These are phyloP conservation scores for Pseudohalonectria lignicola DNA, from an alignment of 2,329 filamentous ascomycete genomes.

Conservation along the genomic window DNA sequence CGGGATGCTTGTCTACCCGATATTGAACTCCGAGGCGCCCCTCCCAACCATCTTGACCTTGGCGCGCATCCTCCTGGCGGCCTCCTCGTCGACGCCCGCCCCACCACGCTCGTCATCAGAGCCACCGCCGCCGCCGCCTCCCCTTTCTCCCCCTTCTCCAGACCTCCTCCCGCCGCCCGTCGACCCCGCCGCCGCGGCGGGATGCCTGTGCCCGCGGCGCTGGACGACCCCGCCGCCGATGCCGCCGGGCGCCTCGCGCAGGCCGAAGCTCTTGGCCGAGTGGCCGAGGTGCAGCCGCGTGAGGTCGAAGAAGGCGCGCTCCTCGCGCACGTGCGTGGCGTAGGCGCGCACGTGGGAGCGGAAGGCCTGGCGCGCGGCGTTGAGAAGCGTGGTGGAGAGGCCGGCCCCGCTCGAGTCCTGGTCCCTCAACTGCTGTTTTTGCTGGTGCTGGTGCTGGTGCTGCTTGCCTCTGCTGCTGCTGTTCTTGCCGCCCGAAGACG, in stretches of 20 bases:
- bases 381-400: slow-evolving; percentile 47
- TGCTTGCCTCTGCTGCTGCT: slow-evolving; percentile 5
- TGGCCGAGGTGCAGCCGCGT: slow-evolving; percentile 85
- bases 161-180: slow-evolving; percentile 7
- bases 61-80: slow-evolving; percentile 38
- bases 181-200: slow-evolving; percentile 12
- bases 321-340: slow-evolving; percentile 80
- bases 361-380: slow-evolving; percentile 75
- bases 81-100: slow-evolving; percentile 41
- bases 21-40: slow-evolving; percentile 12
- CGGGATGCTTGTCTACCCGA: slow-evolving; percentile 11
- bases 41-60: slow-evolving; percentile 15
- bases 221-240: slow-evolving; percentile 52
- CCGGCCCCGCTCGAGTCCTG: neutral
- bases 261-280: slow-evolving; percentile 82
- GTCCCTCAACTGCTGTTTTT: slow-evolving; percentile 32
- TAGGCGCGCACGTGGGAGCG: slow-evolving; percentile 91
- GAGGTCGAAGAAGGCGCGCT: slow-evolving; percentile 84
- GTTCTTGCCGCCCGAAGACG: slow-evolving; percentile 7
- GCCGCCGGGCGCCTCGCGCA: slow-evolving; percentile 78
- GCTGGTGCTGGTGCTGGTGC: slow-evolving; percentile 15
- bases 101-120: slow-evolving; percentile 12
- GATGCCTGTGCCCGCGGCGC: slow-evolving; percentile 28
- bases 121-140: slow-evolving; percentile 15
- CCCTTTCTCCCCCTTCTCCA: neutral